These are phyloP conservation scores for Colletotrichum australisinense DNA, from an alignment of 2,329 filamentous ascomycete species.

Conservation along the genomic window DNA sequence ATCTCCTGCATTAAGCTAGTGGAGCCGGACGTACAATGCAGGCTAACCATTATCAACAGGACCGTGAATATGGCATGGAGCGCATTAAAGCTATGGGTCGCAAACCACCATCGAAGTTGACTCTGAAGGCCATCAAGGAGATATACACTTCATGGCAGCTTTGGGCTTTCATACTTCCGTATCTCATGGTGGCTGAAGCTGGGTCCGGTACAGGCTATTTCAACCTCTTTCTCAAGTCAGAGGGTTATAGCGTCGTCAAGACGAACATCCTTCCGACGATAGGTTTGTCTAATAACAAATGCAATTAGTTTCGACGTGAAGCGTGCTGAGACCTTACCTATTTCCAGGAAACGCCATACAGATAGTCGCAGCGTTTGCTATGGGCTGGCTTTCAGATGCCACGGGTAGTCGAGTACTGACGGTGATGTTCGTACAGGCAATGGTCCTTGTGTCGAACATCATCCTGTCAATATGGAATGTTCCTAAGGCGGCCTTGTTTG, in stretches of 20 bases:
- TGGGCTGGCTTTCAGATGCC: neutral
- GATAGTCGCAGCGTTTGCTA: neutral
- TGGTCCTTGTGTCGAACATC: neutral
- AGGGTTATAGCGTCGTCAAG: neutral
- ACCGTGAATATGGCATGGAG: neutral
- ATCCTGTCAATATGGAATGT: neutral
- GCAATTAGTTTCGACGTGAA: neutral
- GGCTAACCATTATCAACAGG: neutral
- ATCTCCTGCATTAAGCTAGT: no score
- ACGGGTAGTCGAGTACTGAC: neutral
- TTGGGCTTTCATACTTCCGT: neutral
- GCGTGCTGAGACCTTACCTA: neutral
- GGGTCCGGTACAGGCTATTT: neutral
- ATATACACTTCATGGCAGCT: neutral
- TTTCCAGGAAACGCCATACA: neutral
- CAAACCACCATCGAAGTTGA: neutral
- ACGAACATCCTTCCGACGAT: neutral
- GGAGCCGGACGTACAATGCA: no score
- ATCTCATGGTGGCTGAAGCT: neutral
- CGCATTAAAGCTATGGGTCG: neutral
- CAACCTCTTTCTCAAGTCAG: neutral
- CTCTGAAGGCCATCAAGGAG: neutral
- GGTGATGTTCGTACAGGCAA: neutral
- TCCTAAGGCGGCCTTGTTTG: neutral
- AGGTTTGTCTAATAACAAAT: neutral